Base-by-base conservation (phyloP, 169 alveolate genomes). In the Cystoisospora suis region DNA sequence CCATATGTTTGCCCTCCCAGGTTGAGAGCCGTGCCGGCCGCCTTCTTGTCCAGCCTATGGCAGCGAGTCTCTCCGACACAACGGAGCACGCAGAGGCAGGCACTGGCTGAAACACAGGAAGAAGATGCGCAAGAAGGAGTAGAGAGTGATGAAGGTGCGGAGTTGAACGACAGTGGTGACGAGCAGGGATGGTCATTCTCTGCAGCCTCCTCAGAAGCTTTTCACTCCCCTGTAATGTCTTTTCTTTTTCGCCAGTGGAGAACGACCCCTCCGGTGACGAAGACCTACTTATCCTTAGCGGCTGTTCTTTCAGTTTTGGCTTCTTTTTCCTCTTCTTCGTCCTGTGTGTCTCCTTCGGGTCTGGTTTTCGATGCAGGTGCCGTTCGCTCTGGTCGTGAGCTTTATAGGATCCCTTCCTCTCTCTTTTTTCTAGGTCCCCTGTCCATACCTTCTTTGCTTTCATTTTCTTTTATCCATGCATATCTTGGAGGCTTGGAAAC, bases 391-490 rank as follows among this genome's bases (percentile, higher is more conserved):
- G 56, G 56, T 5, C 56, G 83, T 2, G 58, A 72, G 83, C 83
- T 72, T 38, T 56, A 72, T 29, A 75, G 88, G 17, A 49, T 81
- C 59, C 36, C 58, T 23, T 15, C 88, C 9, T 53, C 88, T 5
- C 77, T 81, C 44, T 49, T 81, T 38, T 81, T 45, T 77, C 40
- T 47, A n/a, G 88, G 88, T 4, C 72, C 59, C n/a, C 47, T 56
- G 56, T 81, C 88, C 23, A 45, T 81, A 27, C 27, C 88, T n/a
- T 29, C 88, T 27, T 49, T 36, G 46, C 77, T 81, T 58, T 34
- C 77, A 49, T 47, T 81, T 38, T 81, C 88, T 12, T 81, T 81
- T 27, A 77, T 53, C 47, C 65, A 81, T 56, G 65, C 88, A 36
- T 81, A 81, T 56, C 34, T 81, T 40, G 72, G 72, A 53, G 72